Base-by-base conservation (phyloP, 139 green algal genomes). In the Closterium sp. region DNA sequence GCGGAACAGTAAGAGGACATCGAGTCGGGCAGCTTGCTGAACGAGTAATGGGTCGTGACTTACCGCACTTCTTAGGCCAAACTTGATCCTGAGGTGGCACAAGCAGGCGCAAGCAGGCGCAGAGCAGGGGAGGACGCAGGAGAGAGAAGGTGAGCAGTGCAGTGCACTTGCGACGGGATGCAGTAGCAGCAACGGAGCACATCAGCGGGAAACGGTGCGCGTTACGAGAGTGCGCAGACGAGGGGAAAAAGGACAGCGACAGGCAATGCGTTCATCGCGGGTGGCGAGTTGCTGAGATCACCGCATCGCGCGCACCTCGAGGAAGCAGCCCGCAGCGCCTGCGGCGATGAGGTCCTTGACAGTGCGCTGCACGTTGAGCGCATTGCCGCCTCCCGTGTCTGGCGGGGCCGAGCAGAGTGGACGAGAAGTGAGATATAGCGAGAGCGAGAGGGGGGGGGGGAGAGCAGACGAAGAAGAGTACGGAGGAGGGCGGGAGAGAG, bases 281-380 rank as follows among this genome's bases (percentile, higher is more conserved):
- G 38, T 66, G 38, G 38, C 19, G 38, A 8, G 38, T 66, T 66
- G 3, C 19, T 23, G 12, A 8, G 19, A 66, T 66, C 38, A 66
- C 38, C 19, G 9, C 38, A 66, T 8, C 38, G 12, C 1, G 43
- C 32, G 86, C 33, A 90, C 96, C 93, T 98, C 97, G 2, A 98
- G 84, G 43, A 97, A 95, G 94, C 94, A 96, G 21, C 96, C 97
- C 85, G 96, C 96, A 81, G 93, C 94, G 31, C 96, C 97, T 21
- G 96, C 93, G 43, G 91, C 94, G 38, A 97, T 98, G 33, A 98
- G 96, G 90, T 96, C 95, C 84, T 92, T 93, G n/a, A 98, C 92
- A 25, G 96, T 98, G 25, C 97, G 95, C 93, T 97, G 95, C 86
- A 98, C 96, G 90, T 98, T 98, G 25, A 98, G 94, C 76, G 97